Evolutionary conservation across 495 filamentous ascomycete genomes (phyloP).

Genomic region (Penicillium diatomitis): DNA sequence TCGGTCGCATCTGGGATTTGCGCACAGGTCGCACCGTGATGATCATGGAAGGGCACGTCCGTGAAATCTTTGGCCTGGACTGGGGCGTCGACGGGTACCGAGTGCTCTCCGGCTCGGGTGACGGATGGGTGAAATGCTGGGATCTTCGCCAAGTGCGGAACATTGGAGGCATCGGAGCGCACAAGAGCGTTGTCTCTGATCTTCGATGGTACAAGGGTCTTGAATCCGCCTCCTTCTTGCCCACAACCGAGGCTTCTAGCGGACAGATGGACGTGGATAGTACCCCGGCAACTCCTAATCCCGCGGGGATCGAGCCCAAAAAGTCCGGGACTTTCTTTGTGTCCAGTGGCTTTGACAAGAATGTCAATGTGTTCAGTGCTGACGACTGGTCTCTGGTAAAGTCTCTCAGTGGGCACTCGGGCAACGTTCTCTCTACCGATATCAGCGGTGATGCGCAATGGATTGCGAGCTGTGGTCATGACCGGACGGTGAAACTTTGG

Average conservation of each 20-base stretch:
- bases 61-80: slow-evolving; percentile 84
- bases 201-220: slow-evolving; percentile 86
- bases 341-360: slow-evolving; percentile 85
- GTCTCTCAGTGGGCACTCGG: slow-evolving; percentile 79
- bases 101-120: slow-evolving; percentile 79
- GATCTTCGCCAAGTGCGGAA: slow-evolving; percentile 82
- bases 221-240: slow-evolving; percentile 54
- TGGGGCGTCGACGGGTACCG: slow-evolving; percentile 89
- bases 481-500: slow-evolving; percentile 95
- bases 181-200: slow-evolving; percentile 86
- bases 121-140: slow-evolving; percentile 97
- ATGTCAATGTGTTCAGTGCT: slow-evolving; percentile 88
- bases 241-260: slow-evolving; percentile 48
- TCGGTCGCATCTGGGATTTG: slow-evolving; percentile 95
- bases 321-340: slow-evolving; percentile 85
- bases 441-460: slow-evolving; percentile 75
- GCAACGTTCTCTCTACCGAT: slow-evolving; percentile 84
- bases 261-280: slow-evolving; percentile 52
- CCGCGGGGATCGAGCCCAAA: slow-evolving; percentile 35
- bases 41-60: slow-evolving; percentile 90
- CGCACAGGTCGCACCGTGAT: slow-evolving; percentile 89
- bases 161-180: slow-evolving; percentile 77
- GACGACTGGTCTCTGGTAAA: slow-evolving; percentile 93
- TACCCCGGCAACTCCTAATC: slow-evolving; percentile 7
- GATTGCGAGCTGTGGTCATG: slow-evolving; percentile 89